Conservation (phyloP, 805 yeast genomes). For the Metschnikowia santaceciliae region DNA sequence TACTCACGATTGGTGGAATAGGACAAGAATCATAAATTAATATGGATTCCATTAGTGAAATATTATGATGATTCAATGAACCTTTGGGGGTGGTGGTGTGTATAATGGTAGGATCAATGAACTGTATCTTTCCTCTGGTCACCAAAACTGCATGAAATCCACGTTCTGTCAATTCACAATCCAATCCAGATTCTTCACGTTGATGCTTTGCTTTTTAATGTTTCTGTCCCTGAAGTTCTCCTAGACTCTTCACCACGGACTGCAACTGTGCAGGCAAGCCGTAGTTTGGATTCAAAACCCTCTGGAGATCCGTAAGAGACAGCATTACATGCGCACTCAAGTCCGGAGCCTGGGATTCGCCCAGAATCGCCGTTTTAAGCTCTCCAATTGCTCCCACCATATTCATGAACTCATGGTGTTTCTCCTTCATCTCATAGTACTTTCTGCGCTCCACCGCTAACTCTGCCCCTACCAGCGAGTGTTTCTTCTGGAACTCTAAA, state of each 20-base stretch:
- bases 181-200: too few species aligned
- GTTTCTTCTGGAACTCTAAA: conserved; percentile 27
- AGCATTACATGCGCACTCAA: not conserved
- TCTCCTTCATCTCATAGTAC: conserved; percentile 16
- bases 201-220: too few species aligned
- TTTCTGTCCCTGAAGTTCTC: not conserved
- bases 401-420: conserved; percentile 16
- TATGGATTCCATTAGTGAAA: too few species aligned
- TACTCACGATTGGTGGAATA: too few species aligned
- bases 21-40: too few species aligned
- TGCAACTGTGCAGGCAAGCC: conserved; percentile 1
- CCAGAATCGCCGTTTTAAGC: conserved; percentile 6
- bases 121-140: too few species aligned
- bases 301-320: not conserved
- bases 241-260: not conserved
- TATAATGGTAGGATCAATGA: too few species aligned
- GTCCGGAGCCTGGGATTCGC: not conserved
- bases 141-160: too few species aligned
- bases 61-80: too few species aligned
- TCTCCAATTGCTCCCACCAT: conserved; percentile 9
- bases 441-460: conserved; percentile 25
- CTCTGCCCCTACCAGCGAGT: conserved; percentile 30
- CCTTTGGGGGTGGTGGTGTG: too few species aligned
- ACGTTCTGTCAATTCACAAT: too few species aligned
- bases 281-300: not conserved